phyloP scores from a whole-genome alignment of 352 stramenopile genomes.

The Albugo laibachii region DNA sequence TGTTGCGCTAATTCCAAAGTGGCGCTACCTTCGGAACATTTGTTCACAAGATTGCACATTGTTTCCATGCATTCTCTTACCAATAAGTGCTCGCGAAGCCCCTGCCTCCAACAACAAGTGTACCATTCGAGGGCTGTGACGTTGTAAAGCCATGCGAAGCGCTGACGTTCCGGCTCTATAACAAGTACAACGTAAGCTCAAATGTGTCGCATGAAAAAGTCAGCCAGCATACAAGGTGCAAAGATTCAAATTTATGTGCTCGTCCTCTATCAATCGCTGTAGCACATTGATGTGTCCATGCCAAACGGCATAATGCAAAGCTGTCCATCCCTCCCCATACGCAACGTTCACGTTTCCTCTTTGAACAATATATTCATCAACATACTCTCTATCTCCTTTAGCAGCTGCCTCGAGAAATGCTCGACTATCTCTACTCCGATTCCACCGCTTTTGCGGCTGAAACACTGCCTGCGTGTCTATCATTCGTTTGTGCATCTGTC shows the following conservation, averaged over 20 bases:
- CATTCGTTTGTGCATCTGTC: neutral
- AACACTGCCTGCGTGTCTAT: neutral
- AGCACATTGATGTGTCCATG: constrained; percentile 21
- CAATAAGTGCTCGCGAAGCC: constrained; percentile 28
- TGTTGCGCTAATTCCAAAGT: constrained; percentile 8
- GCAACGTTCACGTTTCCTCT: constrained; percentile 26
- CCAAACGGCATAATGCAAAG: constrained; percentile 43
- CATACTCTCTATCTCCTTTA: constrained; percentile 13
- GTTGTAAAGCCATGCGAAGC: constrained; percentile 27
- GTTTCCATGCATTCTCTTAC: constrained; percentile 5
- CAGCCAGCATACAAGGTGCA: constrained; percentile 23
- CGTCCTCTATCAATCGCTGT: constrained; percentile 16
- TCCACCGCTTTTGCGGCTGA: neutral
- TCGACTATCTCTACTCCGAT: neutral
- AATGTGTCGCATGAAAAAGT: neutral
- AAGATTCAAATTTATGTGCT: constrained; percentile 27
- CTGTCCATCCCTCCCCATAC: constrained; percentile 42
- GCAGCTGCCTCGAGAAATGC: constrained; percentile 30
- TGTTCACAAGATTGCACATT: neutral
- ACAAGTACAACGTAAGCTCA: neutral
- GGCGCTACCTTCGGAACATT: neutral
- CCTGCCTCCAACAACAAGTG: constrained; percentile 22
- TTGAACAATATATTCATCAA: constrained; percentile 20
- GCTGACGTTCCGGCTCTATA: constrained; percentile 29
- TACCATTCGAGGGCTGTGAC: constrained; percentile 19